These are phyloP conservation scores for Amaranthus tricolor DNA, from an alignment of 179 eudicot species.

Conservation along the genomic window DNA sequence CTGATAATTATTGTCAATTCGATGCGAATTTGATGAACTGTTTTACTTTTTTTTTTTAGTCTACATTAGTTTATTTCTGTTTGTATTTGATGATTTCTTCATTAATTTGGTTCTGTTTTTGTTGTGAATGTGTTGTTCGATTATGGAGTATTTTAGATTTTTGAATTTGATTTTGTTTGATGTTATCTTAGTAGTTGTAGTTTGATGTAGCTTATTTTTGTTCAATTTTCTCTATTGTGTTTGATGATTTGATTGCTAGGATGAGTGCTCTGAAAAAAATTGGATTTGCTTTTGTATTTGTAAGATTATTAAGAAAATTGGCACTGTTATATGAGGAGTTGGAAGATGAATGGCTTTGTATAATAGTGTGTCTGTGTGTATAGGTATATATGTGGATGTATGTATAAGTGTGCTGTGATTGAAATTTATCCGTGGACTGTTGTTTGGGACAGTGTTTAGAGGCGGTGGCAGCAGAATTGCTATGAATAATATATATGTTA, in stretches of 20 bases:
- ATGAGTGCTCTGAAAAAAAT: not conserved
- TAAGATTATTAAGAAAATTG: not conserved
- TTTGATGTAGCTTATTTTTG: not conserved
- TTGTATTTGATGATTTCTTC: not conserved
- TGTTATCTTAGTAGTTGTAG: not conserved
- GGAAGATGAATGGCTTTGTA: too few relatives aligned
- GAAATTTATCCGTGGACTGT: too few relatives aligned
- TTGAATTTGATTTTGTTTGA: not conserved
- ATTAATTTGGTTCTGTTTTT: not conserved
- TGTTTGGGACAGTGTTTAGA: too few relatives aligned
- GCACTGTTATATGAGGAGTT: not conserved
- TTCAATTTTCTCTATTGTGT: not conserved
- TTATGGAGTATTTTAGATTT: not conserved
- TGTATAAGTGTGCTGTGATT: too few relatives aligned
- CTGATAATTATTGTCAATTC: not conserved
- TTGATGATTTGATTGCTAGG: not conserved
- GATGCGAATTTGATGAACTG: not conserved
- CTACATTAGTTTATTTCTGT: not conserved
- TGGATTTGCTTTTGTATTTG: not conserved
- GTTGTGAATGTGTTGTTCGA: not conserved
- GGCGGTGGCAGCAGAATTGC: too few relatives aligned
- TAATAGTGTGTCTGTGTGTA: too few relatives aligned
- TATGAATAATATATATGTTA: too few relatives aligned
- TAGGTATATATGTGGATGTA: too few relatives aligned
- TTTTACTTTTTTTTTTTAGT: not conserved